Evolutionary conservation across 306 rosid species (phyloP), one percentile per base, ranked within the genome.

Genomic region (Notholithocarpus densiflorus): DNA sequence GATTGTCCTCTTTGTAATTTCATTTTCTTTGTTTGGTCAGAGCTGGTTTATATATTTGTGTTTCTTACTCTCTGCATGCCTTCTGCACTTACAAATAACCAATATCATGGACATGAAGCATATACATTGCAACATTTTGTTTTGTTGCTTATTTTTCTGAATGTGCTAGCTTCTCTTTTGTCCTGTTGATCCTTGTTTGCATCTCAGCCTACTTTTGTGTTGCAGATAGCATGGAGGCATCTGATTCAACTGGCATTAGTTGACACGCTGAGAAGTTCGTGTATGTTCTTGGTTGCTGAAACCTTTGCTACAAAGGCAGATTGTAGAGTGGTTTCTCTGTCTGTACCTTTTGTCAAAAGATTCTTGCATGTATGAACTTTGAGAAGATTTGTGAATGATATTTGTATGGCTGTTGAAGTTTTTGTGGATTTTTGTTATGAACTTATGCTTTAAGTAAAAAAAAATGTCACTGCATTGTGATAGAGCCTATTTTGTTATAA

Each of bases 371-470:
- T 83, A 76, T 77, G 78, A 80, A 84, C 77, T 72, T 11, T 78
- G 81, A 48, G 87, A 73, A 83, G 77, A 83, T 73, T 70, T 77
- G 60, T 74, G 83, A 79, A 78, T 81, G 84, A 34, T 84, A 81
- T 72, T 71, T 89, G 81, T 88, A 77, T 72, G 85, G 82, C 84
- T 74, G 84, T 40, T 40, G 45, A 40, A 80, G 81, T 79, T 79
- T 73, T 80, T 40, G 13, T 69, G 71, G 31, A 29, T 80, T 79
- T 84, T 84, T 73, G 73, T 83, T 76, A 57, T 81, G 83, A 40
- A 40, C 59, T 51, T 76, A 78, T 61, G 83, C 45, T 2, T 40
- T 40, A 56, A 56, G 23, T 1, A n/a, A 10, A 76, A 80, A 76
- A 56, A 54, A 85, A 79, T 81, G 68, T 77, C 61, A 29, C 78